Base-by-base conservation (phyloP, 805 yeast genomes). In the Metschnikowia amazonensis region DNA sequence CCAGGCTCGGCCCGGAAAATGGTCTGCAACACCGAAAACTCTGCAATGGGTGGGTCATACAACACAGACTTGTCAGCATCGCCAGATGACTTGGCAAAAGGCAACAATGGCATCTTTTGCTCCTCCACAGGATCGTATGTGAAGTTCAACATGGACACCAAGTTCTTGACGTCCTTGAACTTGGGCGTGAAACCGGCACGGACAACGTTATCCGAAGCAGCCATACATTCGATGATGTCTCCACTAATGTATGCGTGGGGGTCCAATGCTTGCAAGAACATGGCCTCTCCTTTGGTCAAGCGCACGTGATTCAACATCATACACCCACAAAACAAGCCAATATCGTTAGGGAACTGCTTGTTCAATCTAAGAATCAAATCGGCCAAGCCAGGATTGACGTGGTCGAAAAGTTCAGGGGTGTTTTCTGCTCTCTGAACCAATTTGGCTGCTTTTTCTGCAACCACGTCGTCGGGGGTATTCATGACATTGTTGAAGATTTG, bases 181-280 rank as follows among this genome's bases (percentile, higher is more conserved):
- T 94, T 94, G 51, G 99, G 99, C n/a, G 99, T 94, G 75, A 94
- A 94, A 11, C 99, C 99, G 3, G 97, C 96, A 66, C 99, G 81
- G 41, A 94, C 97, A 47, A 94, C 99, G 60, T 94, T 94, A 66
- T 94, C 99, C 33, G 95, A 84, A 7, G 99, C 97, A 35, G 99
- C 99, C 99, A 94, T 94, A 74, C 99, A 94, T 74, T 94, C 99
- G 61, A 94, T 90, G 56, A 94, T 94, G 66, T 94, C 98, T 55
- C 99, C 99, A 45, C 84, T 77, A 50, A 94, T 92, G 69, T 94
- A 94, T 28, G 99, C 99, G 67, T 94, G 99, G 21, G 98, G 98
- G 67, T 90, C 97, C 69, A 89, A 88, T 36, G 99, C 98, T 62
- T 88, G 89, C 64, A 94, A 76, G 63, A 90, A 94, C 83, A 94